A percentile compares a stretch with the other conserved stretches of the same genome.
These are phyloP conservation scores for Avena eriantha DNA, from an alignment of 176 grass and related monocot species.

Conservation along the genomic window DNA sequence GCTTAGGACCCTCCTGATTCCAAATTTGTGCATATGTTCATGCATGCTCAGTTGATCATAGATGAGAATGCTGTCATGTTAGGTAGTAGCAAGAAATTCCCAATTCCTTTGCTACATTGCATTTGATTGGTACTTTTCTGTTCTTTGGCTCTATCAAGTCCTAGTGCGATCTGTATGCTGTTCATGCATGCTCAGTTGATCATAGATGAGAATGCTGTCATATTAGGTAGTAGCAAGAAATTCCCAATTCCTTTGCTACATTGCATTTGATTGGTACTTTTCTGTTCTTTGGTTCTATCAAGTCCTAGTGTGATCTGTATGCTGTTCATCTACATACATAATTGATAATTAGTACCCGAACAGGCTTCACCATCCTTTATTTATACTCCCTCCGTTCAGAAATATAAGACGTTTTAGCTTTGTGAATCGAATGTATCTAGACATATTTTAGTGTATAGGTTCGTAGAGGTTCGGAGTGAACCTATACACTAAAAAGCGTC, in stretches of 20 bases:
- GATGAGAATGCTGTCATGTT: background rate
- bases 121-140: background rate
- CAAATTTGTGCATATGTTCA: background rate
- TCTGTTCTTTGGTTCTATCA: background rate
- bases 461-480: too few species aligned
- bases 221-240: background rate
- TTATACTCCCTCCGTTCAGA: too few species aligned
- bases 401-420: too few species aligned
- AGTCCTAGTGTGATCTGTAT: background rate
- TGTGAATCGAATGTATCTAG: too few species aligned
- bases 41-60: background rate
- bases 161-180: background rate
- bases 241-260: background rate
- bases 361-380: background rate
- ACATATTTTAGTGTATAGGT: too few species aligned
- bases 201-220: background rate
- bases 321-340: background rate
- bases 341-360: background rate
- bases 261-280: background rate
- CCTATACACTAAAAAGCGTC: too few species aligned
- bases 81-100: background rate
- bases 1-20: background rate
- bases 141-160: background rate
- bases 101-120: background rate
- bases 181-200: background rate